Percentiles rank a stretch among this genome's conserved stretches.
Evolutionary conservation across 2,329 filamentous ascomycete genomes (phyloP).

Genomic region (Cryphonectria carpinicola): DNA sequence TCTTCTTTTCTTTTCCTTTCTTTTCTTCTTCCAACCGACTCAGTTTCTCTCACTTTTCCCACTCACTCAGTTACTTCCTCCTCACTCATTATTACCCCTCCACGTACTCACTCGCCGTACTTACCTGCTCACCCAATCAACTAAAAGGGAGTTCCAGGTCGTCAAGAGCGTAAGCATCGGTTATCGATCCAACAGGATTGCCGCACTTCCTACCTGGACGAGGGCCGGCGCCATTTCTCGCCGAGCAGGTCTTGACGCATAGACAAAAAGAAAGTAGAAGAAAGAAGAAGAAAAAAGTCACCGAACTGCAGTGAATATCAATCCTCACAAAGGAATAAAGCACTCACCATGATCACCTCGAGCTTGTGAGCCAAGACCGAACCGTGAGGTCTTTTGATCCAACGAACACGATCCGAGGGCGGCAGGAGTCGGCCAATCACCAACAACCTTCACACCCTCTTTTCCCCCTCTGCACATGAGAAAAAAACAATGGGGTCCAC

Average conservation of each 20-base stretch:
- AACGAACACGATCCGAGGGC: not conserved
- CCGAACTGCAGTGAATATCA: not conserved
- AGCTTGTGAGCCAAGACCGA: not conserved
- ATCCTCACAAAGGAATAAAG: not conserved
- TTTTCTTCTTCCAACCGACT: not conserved
- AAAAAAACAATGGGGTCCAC: slow-evolving; percentile 23
- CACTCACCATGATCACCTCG: not conserved
- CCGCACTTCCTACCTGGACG: no score
- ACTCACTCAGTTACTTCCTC: not conserved
- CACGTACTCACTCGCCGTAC: not conserved
- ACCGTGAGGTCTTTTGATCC: not conserved
- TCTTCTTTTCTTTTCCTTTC: not conserved
- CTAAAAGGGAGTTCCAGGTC: not conserved
- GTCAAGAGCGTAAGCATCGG: not conserved
- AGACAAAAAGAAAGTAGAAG: not conserved
- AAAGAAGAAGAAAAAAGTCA: not conserved
- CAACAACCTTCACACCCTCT: no score
- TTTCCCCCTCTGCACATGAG: not conserved
- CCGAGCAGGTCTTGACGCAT: slow-evolving; percentile 10
- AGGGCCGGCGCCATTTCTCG: not conserved
- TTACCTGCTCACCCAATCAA: not conserved
- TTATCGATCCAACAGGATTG: not conserved
- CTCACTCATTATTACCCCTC: not conserved
- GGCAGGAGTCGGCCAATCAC: not conserved
- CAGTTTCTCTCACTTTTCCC: not conserved